Evolutionary conservation across 176 grass and related monocot genomes (phyloP).

Genomic region (Zea luxurians): DNA sequence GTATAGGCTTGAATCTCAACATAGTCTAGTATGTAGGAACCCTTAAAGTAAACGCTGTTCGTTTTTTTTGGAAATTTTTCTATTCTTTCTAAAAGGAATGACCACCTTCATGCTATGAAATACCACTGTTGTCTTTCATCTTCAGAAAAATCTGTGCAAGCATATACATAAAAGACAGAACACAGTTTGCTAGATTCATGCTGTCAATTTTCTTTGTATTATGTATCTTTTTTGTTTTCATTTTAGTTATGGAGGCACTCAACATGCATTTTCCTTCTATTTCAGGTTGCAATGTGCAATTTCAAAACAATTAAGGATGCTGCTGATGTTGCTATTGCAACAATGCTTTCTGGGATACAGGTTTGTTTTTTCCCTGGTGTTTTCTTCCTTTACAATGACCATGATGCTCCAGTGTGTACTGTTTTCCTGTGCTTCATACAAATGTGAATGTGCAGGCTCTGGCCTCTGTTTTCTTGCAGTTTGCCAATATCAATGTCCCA

Average conservation of each 20-base stretch:
- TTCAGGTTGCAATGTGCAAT: slow-evolving; percentile 97
- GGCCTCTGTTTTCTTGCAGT: not conserved
- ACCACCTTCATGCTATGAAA: slow-evolving; percentile 11
- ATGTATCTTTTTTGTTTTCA: slow-evolving; percentile 1
- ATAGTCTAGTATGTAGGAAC: not conserved
- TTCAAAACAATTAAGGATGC: slow-evolving; percentile 93
- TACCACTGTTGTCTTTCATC: slow-evolving; percentile 22
- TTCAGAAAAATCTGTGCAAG: slow-evolving; percentile 22
- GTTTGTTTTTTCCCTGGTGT: slow-evolving; percentile 44
- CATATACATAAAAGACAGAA: not conserved
- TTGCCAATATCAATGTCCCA: slow-evolving; percentile 17
- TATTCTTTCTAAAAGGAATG: not conserved
- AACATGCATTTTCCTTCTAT: slow-evolving; percentile 27
- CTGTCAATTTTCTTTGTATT: not conserved
- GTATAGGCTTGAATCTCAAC: slow-evolving; percentile 11
- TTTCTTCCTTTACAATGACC: slow-evolving; percentile 3
- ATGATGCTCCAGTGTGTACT: slow-evolving; percentile 7
- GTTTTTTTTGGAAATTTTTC: not conserved
- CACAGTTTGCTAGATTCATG: slow-evolving; percentile 1
- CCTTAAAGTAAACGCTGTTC: slow-evolving; percentile 1
- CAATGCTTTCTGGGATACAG: slow-evolving; percentile 99
- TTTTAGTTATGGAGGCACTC: slow-evolving; percentile 33
- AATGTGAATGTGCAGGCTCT: slow-evolving; percentile 10
- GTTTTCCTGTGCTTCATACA: slow-evolving; percentile 20
- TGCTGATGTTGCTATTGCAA: slow-evolving; percentile 95